These are phyloP conservation scores for Lactarius sp. DNA, from an alignment of 768 basidiomycete species.

Conservation along the genomic window DNA sequence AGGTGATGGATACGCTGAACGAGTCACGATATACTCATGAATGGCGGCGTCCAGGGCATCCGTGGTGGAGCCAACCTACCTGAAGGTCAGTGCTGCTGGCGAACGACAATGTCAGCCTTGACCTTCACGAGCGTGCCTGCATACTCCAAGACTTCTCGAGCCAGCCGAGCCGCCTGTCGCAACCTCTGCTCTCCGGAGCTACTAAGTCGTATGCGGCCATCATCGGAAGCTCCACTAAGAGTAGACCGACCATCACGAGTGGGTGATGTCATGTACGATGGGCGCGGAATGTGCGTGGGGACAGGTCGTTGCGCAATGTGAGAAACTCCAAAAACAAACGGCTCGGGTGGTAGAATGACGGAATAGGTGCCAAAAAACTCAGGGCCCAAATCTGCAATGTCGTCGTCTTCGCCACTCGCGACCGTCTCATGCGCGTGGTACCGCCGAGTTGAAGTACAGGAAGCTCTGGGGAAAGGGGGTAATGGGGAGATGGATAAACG, in stretches of 20 bases:
- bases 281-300: conserved; percentile 49
- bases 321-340: conserved; percentile 58
- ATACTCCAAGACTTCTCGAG: conserved; percentile 21
- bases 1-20: conserved; percentile 83
- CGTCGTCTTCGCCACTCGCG: neutral
- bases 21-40: conserved; percentile 63
- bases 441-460: neutral
- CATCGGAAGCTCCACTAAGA: neutral
- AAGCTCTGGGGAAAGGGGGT: neutral
- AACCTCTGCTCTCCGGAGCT: conserved; percentile 15
- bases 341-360: conserved; percentile 62
- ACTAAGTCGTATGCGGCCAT: conserved; percentile 19
- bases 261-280: conserved; percentile 42
- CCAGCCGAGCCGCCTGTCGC: conserved; percentile 18
- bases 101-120: neutral
- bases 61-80: conserved; percentile 68
- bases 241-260: neutral
- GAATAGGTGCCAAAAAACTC: conserved; percentile 47
- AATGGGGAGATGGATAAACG: neutral
- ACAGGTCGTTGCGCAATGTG: conserved; percentile 55
- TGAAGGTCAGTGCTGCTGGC: conserved; percentile 5
- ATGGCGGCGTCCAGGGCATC: conserved; percentile 65
- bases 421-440: neutral
- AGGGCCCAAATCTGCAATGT: neutral
- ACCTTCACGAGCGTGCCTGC: conserved; percentile 25